Base-by-base conservation (phyloP, 768 basidiomycete species). In the Lactarius pseudohatsudake region DNA sequence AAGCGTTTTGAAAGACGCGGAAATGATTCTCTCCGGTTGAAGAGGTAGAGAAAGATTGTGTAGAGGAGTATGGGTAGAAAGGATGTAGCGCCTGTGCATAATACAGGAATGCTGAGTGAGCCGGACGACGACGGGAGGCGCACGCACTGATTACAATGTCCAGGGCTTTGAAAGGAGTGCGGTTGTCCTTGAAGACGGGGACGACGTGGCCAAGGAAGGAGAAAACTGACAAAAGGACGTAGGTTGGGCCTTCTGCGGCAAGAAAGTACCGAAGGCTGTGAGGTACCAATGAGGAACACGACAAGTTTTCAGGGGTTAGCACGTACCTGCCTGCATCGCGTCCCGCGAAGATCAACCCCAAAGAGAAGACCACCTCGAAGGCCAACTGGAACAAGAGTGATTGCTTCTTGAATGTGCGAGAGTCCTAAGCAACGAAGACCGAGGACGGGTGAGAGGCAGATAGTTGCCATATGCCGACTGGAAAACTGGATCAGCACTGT, bases 371-470 rank as follows among this genome's bases (percentile, higher is more conserved):
- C 67, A 85, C 75, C 75, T 91, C 90, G 26, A 60, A n/a, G 73
- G 47, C 76, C 83, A 20, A 86, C 81, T 36, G 90, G 89, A 66
- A 91, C 81, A 68, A 90, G 75, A 62, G 91, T 76, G 47, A 82
- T 71, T 41, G 77, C 75, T 62, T 78, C 80, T 76, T 91, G 76
- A 30, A 77, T 70, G 57, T 65, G 72, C 60, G 80, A 77, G 64
- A 89, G 80, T 54, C 81, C 79, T 68, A 82, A 75, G 74, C 91
- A 93, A 66, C 91, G 91, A 69, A 93, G 84, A 69, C 85, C 89
- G 47, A 88, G 77, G 65, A 86, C 84, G 43, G 84, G 78, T 36
- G 91, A 92, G 68, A 92, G 79, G 76, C 91, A 93, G 72, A 85
- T 64, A 20, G 67, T 40, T 57, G 61, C 65, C 70, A 72, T 67